These are phyloP conservation scores for Cytospora paraplurivora DNA, from an alignment of 2,329 filamentous ascomycete species.

Conservation along the genomic window DNA sequence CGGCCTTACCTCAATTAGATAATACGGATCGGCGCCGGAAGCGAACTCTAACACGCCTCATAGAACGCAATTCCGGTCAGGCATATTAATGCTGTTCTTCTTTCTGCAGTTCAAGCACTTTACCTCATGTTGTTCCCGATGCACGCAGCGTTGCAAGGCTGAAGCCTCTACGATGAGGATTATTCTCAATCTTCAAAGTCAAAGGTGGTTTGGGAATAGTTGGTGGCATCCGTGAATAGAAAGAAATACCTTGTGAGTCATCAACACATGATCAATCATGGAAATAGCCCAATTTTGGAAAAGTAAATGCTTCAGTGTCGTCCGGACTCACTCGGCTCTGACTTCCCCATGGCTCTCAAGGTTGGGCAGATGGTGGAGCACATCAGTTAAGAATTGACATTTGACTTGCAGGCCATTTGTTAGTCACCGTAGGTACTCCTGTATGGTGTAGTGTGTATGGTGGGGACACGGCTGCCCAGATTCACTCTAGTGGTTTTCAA, in stretches of 20 bases:
- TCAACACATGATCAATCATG: not conserved
- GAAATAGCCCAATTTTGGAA: not conserved
- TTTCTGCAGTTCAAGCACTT: too few species aligned
- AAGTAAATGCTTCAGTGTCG: not conserved
- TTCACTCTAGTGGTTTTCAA: constrained; percentile 8
- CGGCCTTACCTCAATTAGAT: too few species aligned
- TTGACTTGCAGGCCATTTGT: not conserved
- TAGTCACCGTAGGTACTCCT: not conserved
- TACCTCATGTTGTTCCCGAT: too few species aligned
- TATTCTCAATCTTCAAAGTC: too few species aligned
- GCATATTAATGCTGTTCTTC: too few species aligned
- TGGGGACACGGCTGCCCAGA: not conserved
- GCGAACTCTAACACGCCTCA: too few species aligned
- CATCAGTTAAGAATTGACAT: not conserved
- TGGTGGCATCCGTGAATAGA: not conserved
- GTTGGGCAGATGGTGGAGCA: constrained; percentile 1
- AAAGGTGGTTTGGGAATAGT: too few species aligned
- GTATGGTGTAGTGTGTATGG: not conserved
- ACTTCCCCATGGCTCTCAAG: not conserved
- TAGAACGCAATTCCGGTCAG: too few species aligned
- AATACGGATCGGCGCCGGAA: too few species aligned
- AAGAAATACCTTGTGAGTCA: not conserved
- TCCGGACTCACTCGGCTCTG: not conserved
- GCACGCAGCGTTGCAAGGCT: too few species aligned
- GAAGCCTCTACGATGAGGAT: too few species aligned